A percentile compares a stretch with the other conserved stretches of the same genome.
Evolutionary conservation across 1,284 basidiomycete species (phyloP).

Genomic region (Cryptococcus sp.): DNA sequence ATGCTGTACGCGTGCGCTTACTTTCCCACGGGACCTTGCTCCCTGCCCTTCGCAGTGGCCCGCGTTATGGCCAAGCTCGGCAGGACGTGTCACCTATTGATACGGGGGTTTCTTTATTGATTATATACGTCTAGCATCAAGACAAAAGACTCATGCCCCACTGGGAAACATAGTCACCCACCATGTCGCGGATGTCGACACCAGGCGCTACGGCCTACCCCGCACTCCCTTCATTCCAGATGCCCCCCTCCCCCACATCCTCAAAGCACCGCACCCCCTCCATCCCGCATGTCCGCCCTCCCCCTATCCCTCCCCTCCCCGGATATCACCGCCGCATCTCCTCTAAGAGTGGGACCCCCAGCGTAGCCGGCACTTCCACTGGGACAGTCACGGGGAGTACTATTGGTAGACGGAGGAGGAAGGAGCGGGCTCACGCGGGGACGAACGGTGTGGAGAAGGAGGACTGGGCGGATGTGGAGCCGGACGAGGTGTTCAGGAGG

Average conservation of each 20-base stretch:
- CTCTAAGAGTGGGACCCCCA: neutral
- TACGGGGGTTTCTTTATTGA: no score
- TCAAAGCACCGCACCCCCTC: neutral
- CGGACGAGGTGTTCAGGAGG: conserved; percentile 75
- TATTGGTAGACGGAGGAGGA: neutral
- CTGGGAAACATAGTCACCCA: neutral
- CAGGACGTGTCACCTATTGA: no score
- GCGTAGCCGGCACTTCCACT: conserved; percentile 15
- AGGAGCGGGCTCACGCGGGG: conserved; percentile 2
- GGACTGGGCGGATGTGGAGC: conserved; percentile 56
- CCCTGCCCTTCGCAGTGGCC: no score
- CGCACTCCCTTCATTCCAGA: conserved; percentile 1
- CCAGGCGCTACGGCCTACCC: conserved; percentile 11
- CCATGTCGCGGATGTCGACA: conserved; percentile 16
- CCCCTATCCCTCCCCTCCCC: neutral
- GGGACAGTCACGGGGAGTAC: conserved; percentile 4
- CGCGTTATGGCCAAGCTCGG: no score
- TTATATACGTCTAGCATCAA: no score
- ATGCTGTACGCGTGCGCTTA: neutral
- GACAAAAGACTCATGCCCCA: no score
- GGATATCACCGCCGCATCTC: neutral
- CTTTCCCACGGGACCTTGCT: no score
- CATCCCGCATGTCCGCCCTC: no score
- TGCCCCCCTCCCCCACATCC: conserved; percentile 3
- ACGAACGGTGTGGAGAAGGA: conserved; percentile 5